Conservation (phyloP, 371 early-diverging fungal genomes). For the Rhizopus microsporus region DNA sequence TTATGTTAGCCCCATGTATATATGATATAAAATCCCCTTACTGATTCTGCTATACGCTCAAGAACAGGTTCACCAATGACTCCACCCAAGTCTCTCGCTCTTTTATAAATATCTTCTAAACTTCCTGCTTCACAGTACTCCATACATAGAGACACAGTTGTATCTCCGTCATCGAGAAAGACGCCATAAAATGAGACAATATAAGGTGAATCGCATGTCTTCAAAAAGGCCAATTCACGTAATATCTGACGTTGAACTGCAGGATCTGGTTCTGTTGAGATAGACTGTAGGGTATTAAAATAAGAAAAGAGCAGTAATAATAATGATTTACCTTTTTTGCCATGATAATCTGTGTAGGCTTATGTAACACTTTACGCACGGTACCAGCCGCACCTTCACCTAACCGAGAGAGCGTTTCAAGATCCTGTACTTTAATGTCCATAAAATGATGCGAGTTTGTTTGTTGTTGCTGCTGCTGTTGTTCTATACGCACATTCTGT, state of each 20-base stretch:
- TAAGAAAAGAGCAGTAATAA: neutral
- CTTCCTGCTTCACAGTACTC: slow-evolving; percentile 90
- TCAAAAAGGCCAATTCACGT: slow-evolving; percentile 88
- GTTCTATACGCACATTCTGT: slow-evolving; percentile 10
- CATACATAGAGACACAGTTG: slow-evolving; percentile 92
- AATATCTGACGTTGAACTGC: slow-evolving; percentile 81
- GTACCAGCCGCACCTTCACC: slow-evolving; percentile 96
- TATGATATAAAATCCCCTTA: slow-evolving; percentile 23
- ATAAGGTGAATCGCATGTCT: slow-evolving; percentile 86
- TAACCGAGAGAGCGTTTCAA: slow-evolving; percentile 66
- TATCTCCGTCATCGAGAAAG: slow-evolving; percentile 85
- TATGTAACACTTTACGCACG: slow-evolving; percentile 83
- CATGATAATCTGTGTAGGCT: slow-evolving; percentile 82
- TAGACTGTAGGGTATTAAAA: slow-evolving; percentile 41
- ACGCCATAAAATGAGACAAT: slow-evolving; percentile 96
- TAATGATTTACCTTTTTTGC: slow-evolving; percentile 80
- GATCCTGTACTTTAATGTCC: slow-evolving; percentile 59
- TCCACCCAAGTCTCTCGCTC: slow-evolving; percentile 60
- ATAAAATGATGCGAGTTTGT: slow-evolving; percentile 24
- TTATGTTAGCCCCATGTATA: neutral
- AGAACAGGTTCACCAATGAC: slow-evolving; percentile 79
- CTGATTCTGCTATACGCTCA: slow-evolving; percentile 80
- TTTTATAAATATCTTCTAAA: slow-evolving; percentile 78
- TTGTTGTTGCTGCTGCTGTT: slow-evolving; percentile 4
- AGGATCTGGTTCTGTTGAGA: slow-evolving; percentile 70